A percentile compares a stretch with the other conserved stretches of the same genome.
Evolutionary conservation across 2,329 filamentous ascomycete genomes (phyloP).

Genomic region (Clonostachys byssicola): DNA sequence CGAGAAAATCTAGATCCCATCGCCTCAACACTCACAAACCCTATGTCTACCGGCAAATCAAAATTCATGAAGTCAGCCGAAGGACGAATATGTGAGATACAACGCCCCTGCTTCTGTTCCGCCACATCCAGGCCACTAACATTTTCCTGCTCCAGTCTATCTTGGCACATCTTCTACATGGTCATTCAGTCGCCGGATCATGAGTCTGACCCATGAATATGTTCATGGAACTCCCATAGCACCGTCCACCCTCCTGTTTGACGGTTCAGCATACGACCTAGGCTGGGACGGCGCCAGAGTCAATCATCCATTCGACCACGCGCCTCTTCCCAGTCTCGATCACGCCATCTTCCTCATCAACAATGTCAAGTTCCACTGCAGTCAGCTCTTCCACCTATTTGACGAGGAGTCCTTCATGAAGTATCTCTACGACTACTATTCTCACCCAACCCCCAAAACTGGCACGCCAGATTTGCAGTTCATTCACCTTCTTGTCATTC

Average conservation of each 20-base stretch:
- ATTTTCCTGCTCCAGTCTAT: slow-evolving; percentile 28
- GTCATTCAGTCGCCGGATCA: slow-evolving; percentile 45
- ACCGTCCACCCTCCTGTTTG: slow-evolving; percentile 38
- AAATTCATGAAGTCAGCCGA: too few species aligned
- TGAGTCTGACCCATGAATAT: slow-evolving; percentile 42
- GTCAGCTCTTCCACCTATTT: slow-evolving; percentile 48
- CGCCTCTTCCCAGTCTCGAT: slow-evolving; percentile 39
- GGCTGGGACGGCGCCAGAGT: slow-evolving; percentile 31
- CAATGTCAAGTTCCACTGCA: slow-evolving; percentile 51
- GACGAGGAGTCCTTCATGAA: slow-evolving; percentile 47
- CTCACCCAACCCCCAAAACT: background rate
- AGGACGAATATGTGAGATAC: too few species aligned
- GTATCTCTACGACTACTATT: slow-evolving; percentile 18
- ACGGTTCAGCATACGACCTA: slow-evolving; percentile 45
- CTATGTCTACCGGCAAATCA: too few species aligned
- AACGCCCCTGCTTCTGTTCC: too few species aligned
- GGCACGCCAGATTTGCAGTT: background rate
- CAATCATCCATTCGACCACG: background rate
- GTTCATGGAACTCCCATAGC: slow-evolving; percentile 35
- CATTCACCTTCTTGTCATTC: background rate
- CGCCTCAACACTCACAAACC: too few species aligned
- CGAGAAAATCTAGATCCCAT: too few species aligned
- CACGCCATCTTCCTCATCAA: slow-evolving; percentile 50
- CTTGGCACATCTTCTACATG: slow-evolving; percentile 53
- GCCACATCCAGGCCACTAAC: too few species aligned